Base-by-base conservation (phyloP, 2,329 filamentous ascomycete genomes). In the Rhexocercosporidium sp. region DNA sequence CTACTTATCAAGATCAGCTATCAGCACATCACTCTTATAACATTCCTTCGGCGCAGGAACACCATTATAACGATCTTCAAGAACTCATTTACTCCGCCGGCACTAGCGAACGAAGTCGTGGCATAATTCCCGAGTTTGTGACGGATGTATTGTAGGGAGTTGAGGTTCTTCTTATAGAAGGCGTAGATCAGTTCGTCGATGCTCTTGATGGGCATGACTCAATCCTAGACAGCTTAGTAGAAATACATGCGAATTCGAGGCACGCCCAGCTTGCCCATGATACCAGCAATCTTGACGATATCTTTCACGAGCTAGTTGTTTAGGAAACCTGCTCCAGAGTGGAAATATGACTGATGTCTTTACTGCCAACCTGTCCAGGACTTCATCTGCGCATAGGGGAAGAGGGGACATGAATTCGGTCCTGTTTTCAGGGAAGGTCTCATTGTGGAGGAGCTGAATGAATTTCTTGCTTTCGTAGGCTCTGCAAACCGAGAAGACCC, bases 61-160 rank as follows among this genome's bases (percentile, higher is more conserved):
- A n/a, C 65, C 60, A 63, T 63, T 22, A 44, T 53, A 66, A 16
- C 65, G 47, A 44, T 66, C 65, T 12, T 64, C 51, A 66, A 27
- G n/a, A 59, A 66, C 3, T 9, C 53, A 31, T 63, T 53, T 0
- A 51, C 59, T 37, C 59, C 29, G 31, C 53, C 65, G 16, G 59
- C 47, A 8, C 59, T 60, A 31, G 31, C 20, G 16, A 63, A 63
- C 6, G 34, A 46, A 12, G 57, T 56, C 1, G 27, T n/a, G 14
- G 29, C 44, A 20, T 65, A 62, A 1, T 46, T 27, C 3, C 49
- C 47, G 1, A 20, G 27, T 25, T 18, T 39, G 27, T 65, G 61
- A 12, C 66, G 51, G n/a, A 47, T 20, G 39, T 68, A 65, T 22
- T 61, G 22, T 2, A 65, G 44, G 14, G 49, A 65, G 4, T 9